A percentile compares a stretch with the other conserved stretches of the same genome.
phyloP scores from a whole-genome alignment of 768 basidiomycete genomes.

The Polyporus arcularius region DNA sequence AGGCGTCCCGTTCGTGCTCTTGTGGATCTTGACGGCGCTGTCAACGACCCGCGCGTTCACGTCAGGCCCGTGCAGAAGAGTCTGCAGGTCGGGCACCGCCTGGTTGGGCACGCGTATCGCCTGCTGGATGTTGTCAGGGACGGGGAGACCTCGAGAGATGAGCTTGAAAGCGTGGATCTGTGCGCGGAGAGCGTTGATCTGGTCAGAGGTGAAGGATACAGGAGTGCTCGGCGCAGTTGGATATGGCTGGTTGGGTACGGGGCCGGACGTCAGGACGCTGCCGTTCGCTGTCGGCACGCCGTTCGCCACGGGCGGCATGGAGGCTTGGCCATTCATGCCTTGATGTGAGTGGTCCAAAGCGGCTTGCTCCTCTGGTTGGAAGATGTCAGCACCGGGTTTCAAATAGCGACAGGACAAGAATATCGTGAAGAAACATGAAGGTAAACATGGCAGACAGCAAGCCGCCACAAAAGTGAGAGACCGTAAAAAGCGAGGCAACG shows the following conservation, averaged over 20 bases:
- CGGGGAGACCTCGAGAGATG: constrained; percentile 61
- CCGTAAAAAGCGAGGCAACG: too few species aligned
- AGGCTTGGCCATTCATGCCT: constrained; percentile 27
- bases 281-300: constrained; percentile 39
- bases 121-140: constrained; percentile 70
- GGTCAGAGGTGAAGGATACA: constrained; percentile 76
- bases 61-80: constrained; percentile 61
- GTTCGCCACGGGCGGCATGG: constrained; percentile 27
- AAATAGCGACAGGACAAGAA: too few species aligned
- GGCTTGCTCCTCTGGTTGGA: constrained; percentile 7
- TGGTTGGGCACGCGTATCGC: constrained; percentile 67
- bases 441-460: too few species aligned
- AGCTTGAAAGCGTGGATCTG: constrained; percentile 84
- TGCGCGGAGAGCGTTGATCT: constrained; percentile 73
- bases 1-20: constrained; percentile 41
- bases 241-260: constrained; percentile 49
- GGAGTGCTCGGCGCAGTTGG: constrained; percentile 66
- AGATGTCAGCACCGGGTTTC: background rate
- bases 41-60: constrained; percentile 67
- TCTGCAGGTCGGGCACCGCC: constrained; percentile 64
- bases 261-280: constrained; percentile 48
- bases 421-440: too few species aligned
- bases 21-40: constrained; percentile 72
- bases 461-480: too few species aligned
- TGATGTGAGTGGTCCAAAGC: constrained; percentile 12